A percentile compares a stretch with the other conserved stretches of the same genome.
Evolutionary conservation across 257 asterid species (phyloP).

Genomic region (Nicotiana otophora): DNA sequence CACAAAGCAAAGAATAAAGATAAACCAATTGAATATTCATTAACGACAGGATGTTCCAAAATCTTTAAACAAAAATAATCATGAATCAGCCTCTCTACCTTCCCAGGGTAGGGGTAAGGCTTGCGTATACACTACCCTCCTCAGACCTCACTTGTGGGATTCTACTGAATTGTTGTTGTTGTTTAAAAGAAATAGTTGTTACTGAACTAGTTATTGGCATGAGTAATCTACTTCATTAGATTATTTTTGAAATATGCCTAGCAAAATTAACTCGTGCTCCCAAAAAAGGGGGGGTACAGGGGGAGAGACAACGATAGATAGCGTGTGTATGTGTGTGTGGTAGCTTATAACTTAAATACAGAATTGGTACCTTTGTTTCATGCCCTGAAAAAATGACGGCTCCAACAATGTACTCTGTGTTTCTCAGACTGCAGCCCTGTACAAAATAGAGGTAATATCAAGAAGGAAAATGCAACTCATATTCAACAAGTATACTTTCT

Average conservation of each 20-base stretch:
- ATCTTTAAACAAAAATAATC: neutral
- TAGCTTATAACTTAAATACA: neutral
- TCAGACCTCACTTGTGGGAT: no score
- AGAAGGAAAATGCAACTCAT: neutral
- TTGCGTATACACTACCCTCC: no score
- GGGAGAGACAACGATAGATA: neutral
- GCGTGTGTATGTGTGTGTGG: neutral
- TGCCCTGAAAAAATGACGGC: constrained; percentile 94
- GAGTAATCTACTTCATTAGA: neutral
- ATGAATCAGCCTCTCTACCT: no score
- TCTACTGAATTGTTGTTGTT: no score
- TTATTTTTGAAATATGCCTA: neutral
- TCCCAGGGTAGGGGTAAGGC: no score
- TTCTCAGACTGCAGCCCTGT: constrained; percentile 95
- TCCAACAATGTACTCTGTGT: constrained; percentile 82
- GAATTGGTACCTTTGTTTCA: constrained; percentile 76
- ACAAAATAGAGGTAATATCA: constrained; percentile 15
- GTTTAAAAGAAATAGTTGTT: neutral
- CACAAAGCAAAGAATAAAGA: constrained; percentile 5
- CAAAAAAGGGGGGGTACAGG: neutral
- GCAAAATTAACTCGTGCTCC: neutral
- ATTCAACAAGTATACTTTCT: constrained; percentile 8
- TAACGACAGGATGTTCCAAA: neutral
- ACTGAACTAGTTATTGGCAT: neutral
- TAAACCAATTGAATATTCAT: neutral